Evolutionary conservation across 352 stramenopile species (phyloP), one percentile per base, ranked within the genome.

Genomic region (Pythium diclinum): DNA sequence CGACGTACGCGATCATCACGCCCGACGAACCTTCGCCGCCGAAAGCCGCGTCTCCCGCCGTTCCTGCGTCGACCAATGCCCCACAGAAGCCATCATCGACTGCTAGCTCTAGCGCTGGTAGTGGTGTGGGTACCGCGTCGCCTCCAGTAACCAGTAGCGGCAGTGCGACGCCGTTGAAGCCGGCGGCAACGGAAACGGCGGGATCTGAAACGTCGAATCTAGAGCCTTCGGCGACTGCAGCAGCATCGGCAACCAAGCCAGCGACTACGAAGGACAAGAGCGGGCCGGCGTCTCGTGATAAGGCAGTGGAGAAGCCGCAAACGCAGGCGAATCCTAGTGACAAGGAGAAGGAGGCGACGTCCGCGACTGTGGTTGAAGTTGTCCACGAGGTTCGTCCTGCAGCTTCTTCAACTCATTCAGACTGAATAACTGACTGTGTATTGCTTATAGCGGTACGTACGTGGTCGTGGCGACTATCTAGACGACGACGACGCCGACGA

Each of bases 401-500:
- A 40, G 30, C 30, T 23, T 48, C 25, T 28, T 28, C 4, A 28
- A 28, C 25, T 28, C 25, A 3, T 28, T 28, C 25, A 28, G 25
- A 28, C 25, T 28, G 25, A 19, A 48, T 28, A 42, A 52, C 8
- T 6, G 21, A 55, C 25, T 6, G 13, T 55, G 47, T 55, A 17
- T 13, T 25, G 21, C 1, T n/a, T 32, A 21, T 49, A 69, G 63
- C 56, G 56, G 36, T 61, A 61, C 32, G 63, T 69, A 16, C 63
- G 63, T 9, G 57, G 56, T 7, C 62, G 55, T 6, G 28, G 48
- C 16, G 64, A 61, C 36, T 71, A 65, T 53, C 63, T 69, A 44
- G 62, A 59, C 36, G 81, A 89, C 8, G 81, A 89, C 55, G 77
- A 86, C 17, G 56, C 82, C 17, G 78, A 86, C 57, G 67, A 77